Evolutionary conservation across 805 yeast genomes (phyloP).

Genomic region (Sungouiozyma ichnusensis): DNA sequence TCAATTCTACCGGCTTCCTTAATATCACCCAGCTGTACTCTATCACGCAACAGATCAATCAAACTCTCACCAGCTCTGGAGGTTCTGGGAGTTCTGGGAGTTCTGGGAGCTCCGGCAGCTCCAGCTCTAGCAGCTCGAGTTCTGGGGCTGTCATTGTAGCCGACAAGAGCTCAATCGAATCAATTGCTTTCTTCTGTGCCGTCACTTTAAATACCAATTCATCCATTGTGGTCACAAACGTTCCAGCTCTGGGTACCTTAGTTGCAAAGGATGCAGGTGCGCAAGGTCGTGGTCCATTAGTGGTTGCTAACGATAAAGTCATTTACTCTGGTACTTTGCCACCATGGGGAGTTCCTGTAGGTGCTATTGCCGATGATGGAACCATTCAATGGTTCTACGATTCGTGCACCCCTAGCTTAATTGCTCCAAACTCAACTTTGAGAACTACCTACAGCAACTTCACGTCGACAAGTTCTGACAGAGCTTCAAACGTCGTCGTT

Average conservation of each 20-base stretch:
- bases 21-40: conserved; percentile 19
- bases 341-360: conserved; percentile 22
- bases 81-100: not conserved
- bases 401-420: conserved; percentile 13
- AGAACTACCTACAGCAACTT: conserved; percentile 17
- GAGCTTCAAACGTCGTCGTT: conserved; percentile 9
- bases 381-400: conserved; percentile 19
- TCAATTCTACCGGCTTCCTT: conserved; percentile 16
- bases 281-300: conserved; percentile 18
- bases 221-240: conserved; percentile 16
- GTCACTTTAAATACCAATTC: conserved; percentile 15
- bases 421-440: conserved; percentile 13
- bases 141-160: conserved; percentile 21
- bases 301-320: conserved; percentile 14
- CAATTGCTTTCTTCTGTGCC: conserved; percentile 20
- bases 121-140: conserved; percentile 9
- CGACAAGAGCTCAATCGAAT: conserved; percentile 16
- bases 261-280: conserved; percentile 14
- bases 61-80: not conserved
- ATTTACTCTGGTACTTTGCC: conserved; percentile 23
- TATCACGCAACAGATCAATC: conserved; percentile 1
- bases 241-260: conserved; percentile 10
- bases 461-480: conserved; percentile 9
- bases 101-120: conserved; percentile 6
- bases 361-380: conserved; percentile 11